phyloP scores from a whole-genome alignment of 495 filamentous ascomycete species.

The Xylaria intraflava region DNA sequence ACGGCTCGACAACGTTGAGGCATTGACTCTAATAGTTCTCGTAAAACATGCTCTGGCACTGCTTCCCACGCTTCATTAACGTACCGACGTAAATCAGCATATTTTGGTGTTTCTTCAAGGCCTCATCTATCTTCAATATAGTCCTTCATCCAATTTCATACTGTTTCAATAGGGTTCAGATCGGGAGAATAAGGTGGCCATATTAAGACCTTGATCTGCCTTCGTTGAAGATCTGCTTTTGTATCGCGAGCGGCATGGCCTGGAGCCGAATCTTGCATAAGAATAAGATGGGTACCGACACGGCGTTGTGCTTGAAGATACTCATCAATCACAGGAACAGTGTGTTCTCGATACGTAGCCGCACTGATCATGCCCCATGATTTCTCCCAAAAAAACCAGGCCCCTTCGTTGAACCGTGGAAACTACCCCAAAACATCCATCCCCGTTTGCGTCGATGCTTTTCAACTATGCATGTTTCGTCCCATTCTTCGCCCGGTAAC shows the following conservation, averaged over 20 bases:
- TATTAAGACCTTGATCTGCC: slow-evolving; percentile 7
- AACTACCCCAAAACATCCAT: slow-evolving; percentile 25
- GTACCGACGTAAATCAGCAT: background rate
- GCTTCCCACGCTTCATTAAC: background rate
- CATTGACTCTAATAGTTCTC: background rate
- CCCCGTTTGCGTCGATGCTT: slow-evolving; percentile 13
- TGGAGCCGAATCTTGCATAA: background rate
- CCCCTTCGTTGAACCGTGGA: slow-evolving; percentile 12
- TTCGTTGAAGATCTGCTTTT: background rate
- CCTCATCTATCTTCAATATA: slow-evolving; percentile 6
- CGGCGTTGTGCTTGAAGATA: background rate
- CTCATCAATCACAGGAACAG: background rate
- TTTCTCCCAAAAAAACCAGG: slow-evolving; percentile 23
- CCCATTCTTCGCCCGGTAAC: slow-evolving; percentile 12
- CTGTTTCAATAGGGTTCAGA: slow-evolving; percentile 23
- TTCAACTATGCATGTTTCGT: slow-evolving; percentile 18
- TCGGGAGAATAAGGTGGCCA: slow-evolving; percentile 22
- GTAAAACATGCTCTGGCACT: background rate
- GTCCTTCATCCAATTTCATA: slow-evolving; percentile 7
- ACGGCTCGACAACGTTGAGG: background rate
- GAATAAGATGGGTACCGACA: background rate
- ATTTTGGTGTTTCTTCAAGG: background rate
- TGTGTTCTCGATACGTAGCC: background rate
- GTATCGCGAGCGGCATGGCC: slow-evolving; percentile 6
- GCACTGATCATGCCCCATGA: background rate